phyloP scores from a whole-genome alignment of 1,139 yeast genomes.

The Meyerozyma smithsonii region DNA sequence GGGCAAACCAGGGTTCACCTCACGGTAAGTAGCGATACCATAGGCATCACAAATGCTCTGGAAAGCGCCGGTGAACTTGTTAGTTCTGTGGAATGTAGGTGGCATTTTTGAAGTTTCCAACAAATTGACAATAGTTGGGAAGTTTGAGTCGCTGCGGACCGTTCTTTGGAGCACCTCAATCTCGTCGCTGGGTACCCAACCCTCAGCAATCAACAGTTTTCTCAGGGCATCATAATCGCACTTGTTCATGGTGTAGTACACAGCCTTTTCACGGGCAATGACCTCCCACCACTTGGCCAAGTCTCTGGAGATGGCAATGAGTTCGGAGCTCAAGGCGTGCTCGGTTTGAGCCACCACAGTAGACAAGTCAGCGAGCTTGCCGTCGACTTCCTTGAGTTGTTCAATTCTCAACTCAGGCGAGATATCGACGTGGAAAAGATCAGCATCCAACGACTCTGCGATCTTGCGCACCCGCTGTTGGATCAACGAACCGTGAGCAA shows the following conservation, averaged over 20 bases:
- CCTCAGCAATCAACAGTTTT: constrained; percentile 66
- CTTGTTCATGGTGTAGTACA: constrained; percentile 59
- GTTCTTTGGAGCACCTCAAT: constrained; percentile 32
- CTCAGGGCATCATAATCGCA: constrained; percentile 66
- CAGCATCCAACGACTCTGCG: constrained; percentile 45
- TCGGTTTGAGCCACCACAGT: constrained; percentile 53
- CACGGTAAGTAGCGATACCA: constrained; percentile 73
- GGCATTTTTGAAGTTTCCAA: constrained; percentile 66
- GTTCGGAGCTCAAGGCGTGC: constrained; percentile 61
- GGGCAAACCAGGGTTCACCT: constrained; percentile 77
- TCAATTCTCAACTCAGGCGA: constrained; percentile 29
- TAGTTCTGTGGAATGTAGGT: constrained; percentile 74
- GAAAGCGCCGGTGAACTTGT: constrained; percentile 72
- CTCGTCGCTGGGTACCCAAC: constrained; percentile 73
- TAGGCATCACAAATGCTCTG: constrained; percentile 78
- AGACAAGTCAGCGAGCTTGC: constrained; percentile 51
- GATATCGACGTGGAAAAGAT: constrained; percentile 34
- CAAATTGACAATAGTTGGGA: constrained; percentile 68
- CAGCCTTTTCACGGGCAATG: constrained; percentile 68
- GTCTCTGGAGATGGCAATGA: constrained; percentile 69
- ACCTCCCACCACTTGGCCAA: constrained; percentile 66
- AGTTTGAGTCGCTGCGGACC: constrained; percentile 23
- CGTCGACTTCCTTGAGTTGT: constrained; percentile 53
- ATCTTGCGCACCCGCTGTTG: constrained; percentile 38
- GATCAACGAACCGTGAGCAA: constrained; percentile 41